A percentile compares a stretch with the other conserved stretches of the same genome.
phyloP scores from a whole-genome alignment of 106 monocot species.

The Iris macrosiphon region DNA sequence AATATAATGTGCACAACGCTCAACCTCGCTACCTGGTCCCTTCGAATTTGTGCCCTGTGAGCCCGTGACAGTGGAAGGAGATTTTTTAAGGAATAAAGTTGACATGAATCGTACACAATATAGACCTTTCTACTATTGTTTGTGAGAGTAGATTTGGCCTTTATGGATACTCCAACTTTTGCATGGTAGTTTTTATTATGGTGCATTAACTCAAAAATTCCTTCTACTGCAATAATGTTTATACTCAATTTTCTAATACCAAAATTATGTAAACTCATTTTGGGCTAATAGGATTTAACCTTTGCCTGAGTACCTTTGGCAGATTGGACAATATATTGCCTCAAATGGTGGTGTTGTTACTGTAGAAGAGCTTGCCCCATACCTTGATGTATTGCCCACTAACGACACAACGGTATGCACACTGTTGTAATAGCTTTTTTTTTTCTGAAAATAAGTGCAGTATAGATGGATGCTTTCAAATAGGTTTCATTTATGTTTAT shows the following conservation, averaged over 20 bases:
- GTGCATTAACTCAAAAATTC: too few species aligned
- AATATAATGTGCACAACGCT: too few species aligned
- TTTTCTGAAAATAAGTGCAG: too few species aligned
- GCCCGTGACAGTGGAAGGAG: too few species aligned
- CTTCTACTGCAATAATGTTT: too few species aligned
- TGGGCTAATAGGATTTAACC: not conserved
- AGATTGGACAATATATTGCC: slow-evolving; percentile 98
- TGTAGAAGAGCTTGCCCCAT: slow-evolving; percentile 96
- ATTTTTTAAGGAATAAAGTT: too few species aligned
- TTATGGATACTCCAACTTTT: not conserved
- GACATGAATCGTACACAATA: too few species aligned
- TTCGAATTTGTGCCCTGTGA: too few species aligned
- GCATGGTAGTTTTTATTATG: not conserved
- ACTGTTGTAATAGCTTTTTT: too few species aligned
- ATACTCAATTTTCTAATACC: not conserved
- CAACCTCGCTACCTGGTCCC: too few species aligned
- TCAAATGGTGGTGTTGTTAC: slow-evolving; percentile 97
- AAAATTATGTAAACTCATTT: not conserved
- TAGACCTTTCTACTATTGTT: not conserved
- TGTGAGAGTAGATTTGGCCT: not conserved
- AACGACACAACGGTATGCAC: slow-evolving; percentile 42
- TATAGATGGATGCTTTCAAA: too few species aligned
- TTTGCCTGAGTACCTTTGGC: slow-evolving; percentile 12
- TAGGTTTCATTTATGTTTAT: too few species aligned
- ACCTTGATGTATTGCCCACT: slow-evolving; percentile 67